phyloP scores from a whole-genome alignment of 2,329 filamentous ascomycete genomes.

The Fusarium temperatum region DNA sequence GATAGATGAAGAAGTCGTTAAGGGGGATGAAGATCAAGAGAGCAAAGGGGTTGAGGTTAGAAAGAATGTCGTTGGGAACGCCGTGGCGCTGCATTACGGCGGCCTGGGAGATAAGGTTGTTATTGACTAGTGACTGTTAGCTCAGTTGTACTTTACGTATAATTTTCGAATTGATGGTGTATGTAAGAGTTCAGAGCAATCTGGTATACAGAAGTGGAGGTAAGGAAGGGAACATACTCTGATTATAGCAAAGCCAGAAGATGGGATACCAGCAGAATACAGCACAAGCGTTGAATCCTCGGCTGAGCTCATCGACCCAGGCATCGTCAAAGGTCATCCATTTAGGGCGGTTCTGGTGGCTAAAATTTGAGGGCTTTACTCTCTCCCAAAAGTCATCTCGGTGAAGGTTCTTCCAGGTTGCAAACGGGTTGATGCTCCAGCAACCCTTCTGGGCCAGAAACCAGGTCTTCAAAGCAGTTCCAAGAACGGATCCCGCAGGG shows the following conservation, averaged over 20 bases:
- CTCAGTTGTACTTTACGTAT: too few species aligned
- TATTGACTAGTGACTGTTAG: constrained; percentile 53
- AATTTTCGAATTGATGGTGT: too few species aligned
- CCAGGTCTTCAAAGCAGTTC: constrained; percentile 69
- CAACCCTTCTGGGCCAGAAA: constrained; percentile 71
- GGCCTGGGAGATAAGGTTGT: constrained; percentile 70
- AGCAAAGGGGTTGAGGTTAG: constrained; percentile 77
- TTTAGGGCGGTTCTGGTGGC: constrained; percentile 60
- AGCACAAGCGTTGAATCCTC: constrained; percentile 73
- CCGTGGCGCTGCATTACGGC: constrained; percentile 72
- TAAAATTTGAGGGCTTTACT: constrained; percentile 73
- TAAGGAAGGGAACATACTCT: constrained; percentile 39
- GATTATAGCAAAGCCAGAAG: constrained; percentile 63
- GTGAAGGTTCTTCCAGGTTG: constrained; percentile 67
- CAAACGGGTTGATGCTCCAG: constrained; percentile 72
- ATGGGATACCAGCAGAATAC: constrained; percentile 77
- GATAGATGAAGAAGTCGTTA: constrained; percentile 74
- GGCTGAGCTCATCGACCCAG: constrained; percentile 79
- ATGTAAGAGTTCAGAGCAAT: too few species aligned
- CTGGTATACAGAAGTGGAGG: too few species aligned
- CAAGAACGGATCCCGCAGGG: constrained; percentile 73
- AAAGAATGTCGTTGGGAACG: constrained; percentile 79
- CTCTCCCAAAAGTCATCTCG: constrained; percentile 70
- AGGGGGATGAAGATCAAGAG: constrained; percentile 80
- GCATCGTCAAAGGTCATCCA: constrained; percentile 85